Evolutionary conservation across 805 yeast genomes (phyloP).

Genomic region (Suhomyces prunicola): DNA sequence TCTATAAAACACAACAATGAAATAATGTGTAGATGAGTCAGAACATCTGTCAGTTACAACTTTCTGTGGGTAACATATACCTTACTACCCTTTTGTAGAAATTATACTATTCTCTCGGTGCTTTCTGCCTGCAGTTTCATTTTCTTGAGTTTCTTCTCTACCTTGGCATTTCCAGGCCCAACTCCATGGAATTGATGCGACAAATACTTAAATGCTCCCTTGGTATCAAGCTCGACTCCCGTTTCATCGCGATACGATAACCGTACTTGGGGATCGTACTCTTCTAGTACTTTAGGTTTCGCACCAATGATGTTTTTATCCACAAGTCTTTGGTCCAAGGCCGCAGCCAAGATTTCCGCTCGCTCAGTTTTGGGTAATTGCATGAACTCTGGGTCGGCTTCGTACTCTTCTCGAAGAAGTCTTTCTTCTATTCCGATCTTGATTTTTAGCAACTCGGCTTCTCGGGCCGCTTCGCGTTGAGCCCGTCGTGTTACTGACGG

Average conservation of each 20-base stretch:
- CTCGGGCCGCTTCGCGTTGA: conserved; percentile 21
- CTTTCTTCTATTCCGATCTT: conserved; percentile 34
- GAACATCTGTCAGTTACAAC: no score
- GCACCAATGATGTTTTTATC: conserved; percentile 22
- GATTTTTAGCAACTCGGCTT: conserved; percentile 29
- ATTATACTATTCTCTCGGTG: not conserved
- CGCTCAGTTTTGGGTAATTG: conserved; percentile 28
- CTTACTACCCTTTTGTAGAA: no score
- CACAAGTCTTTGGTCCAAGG: conserved; percentile 28
- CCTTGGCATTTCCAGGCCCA: conserved; percentile 19
- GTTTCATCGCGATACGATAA: conserved; percentile 60
- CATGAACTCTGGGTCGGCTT: conserved; percentile 22
- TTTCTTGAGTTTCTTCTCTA: conserved; percentile 10
- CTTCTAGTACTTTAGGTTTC: conserved; percentile 11
- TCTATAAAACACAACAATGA: not conserved
- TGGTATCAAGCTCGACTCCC: conserved; percentile 58
- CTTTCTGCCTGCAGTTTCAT: conserved; percentile 6
- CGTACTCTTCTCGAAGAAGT: conserved; percentile 26
- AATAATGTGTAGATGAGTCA: no score
- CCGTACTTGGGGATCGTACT: conserved; percentile 47
- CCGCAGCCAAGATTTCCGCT: conserved; percentile 20
- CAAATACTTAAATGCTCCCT: conserved; percentile 72
- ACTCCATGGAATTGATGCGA: conserved; percentile 79
- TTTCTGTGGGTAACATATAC: no score
- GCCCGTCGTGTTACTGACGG: not conserved